Evolutionary conservation across 345 rosid species (phyloP).

Genomic region (Hypericum androsaemum): DNA sequence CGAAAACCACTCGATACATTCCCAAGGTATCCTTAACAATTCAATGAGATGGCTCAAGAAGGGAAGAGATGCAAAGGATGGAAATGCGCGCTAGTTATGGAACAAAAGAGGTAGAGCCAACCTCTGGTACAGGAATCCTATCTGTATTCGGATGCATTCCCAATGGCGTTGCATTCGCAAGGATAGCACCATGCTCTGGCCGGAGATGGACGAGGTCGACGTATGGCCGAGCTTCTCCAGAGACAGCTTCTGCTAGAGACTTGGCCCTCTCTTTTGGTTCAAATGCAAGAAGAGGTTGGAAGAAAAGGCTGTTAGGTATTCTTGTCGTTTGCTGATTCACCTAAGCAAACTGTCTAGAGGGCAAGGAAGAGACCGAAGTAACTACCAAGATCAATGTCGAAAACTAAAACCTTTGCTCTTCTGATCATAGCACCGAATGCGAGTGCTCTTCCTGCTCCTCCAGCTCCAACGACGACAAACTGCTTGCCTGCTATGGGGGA

Average conservation of each 20-base stretch:
- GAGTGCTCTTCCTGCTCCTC: slow-evolving; percentile 60
- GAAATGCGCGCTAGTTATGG: neutral
- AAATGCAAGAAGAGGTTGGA: slow-evolving; percentile 2
- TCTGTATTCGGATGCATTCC: slow-evolving; percentile 55
- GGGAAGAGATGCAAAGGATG: neutral
- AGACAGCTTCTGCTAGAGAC: slow-evolving; percentile 40
- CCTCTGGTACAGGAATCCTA: slow-evolving; percentile 44
- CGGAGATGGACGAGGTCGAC: slow-evolving; percentile 26
- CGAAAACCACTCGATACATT: slow-evolving; percentile 39
- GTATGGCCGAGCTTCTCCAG: slow-evolving; percentile 35
- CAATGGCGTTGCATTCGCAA: slow-evolving; percentile 54
- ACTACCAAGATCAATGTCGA: slow-evolving; percentile 46
- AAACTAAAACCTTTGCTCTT: slow-evolving; percentile 42
- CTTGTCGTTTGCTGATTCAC: too few species aligned
- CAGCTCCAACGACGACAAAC: slow-evolving; percentile 54
- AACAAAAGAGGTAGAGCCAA: slow-evolving; percentile 10
- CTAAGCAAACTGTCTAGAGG: neutral
- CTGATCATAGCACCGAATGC: slow-evolving; percentile 51
- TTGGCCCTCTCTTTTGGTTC: slow-evolving; percentile 37
- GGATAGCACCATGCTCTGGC: slow-evolving; percentile 48
- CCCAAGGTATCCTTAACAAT: slow-evolving; percentile 28
- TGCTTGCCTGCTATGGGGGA: slow-evolving; percentile 35
- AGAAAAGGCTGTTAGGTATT: too few species aligned
- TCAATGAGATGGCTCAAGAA: neutral
- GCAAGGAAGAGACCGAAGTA: neutral